Percentiles rank a stretch among this genome's conserved stretches.
Conservation (phyloP, 148 eudicot genomes). For the Spergularia bocconei region DNA sequence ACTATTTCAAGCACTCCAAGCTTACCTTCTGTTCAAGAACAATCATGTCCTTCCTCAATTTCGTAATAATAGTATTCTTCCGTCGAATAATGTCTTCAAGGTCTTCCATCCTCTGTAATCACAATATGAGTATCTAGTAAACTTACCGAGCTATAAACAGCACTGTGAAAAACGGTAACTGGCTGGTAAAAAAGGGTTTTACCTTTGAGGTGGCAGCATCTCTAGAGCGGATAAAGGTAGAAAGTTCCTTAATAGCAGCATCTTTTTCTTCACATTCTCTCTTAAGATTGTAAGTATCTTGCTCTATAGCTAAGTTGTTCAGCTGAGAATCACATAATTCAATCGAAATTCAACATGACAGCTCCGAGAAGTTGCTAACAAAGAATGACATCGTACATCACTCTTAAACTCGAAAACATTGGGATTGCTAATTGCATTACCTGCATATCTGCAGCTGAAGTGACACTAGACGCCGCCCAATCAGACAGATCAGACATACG, state of each 20-base stretch:
- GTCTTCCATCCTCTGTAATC: constrained; percentile 67
- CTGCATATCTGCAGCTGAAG: constrained; percentile 68
- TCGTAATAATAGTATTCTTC: constrained; percentile 67
- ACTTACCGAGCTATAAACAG: not conserved
- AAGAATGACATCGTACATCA: not conserved
- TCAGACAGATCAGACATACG: constrained; percentile 97
- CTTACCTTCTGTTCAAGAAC: constrained; percentile 78
- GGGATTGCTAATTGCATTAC: constrained; percentile 28
- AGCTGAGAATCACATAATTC: constrained; percentile 37
- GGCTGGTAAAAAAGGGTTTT: not conserved
- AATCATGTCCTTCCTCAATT: constrained; percentile 63
- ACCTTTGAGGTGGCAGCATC: constrained; percentile 66
- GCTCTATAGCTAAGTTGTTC: constrained; percentile 54
- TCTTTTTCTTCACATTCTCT: constrained; percentile 83
- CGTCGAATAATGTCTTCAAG: constrained; percentile 78
- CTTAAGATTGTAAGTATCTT: constrained; percentile 54
- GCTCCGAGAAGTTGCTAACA: not conserved
- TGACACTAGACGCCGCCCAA: constrained; percentile 80
- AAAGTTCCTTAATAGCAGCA: constrained; percentile 61
- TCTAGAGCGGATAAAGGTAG: constrained; percentile 57
- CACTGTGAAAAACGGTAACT: not conserved
- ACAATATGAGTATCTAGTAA: not conserved
- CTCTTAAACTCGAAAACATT: not conserved
- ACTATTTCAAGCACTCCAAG: not conserved
- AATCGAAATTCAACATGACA: constrained; percentile 1